A percentile compares a stretch with the other conserved stretches of the same genome.
Evolutionary conservation across 2,329 filamentous ascomycete genomes (phyloP).

Genomic region (Zymoseptoria pseudotritici): DNA sequence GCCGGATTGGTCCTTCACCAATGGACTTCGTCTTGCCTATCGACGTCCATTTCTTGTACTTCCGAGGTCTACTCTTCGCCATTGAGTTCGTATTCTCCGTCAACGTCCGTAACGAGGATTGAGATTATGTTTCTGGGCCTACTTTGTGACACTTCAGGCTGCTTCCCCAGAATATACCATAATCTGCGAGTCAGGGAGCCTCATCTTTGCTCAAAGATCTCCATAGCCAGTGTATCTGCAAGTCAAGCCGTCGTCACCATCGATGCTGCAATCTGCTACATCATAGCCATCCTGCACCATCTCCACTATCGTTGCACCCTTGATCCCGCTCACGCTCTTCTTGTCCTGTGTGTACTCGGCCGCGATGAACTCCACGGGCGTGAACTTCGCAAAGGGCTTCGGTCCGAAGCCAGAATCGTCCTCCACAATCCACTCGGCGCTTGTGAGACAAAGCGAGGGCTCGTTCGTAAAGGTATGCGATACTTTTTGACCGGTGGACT

Average conservation of each 20-base stretch:
- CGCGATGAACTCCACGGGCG: conserved; percentile 40
- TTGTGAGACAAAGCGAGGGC: neutral
- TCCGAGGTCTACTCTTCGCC: too few relatives aligned
- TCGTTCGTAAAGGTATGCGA: neutral
- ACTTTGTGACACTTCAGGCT: too few relatives aligned
- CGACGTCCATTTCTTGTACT: too few relatives aligned
- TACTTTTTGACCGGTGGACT: neutral
- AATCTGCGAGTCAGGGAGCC: too few relatives aligned
- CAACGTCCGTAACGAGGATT: too few relatives aligned
- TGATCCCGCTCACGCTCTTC: conserved; percentile 17
- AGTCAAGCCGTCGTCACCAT: neutral
- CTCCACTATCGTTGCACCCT: conserved; percentile 39
- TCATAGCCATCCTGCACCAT: conserved; percentile 35
- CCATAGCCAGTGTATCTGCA: neutral
- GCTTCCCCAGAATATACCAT: too few relatives aligned
- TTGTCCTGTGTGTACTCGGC: conserved; percentile 23
- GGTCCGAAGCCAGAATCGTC: conserved; percentile 18
- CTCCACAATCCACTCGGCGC: neutral
- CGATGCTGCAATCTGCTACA: conserved; percentile 6
- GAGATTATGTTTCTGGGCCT: too few relatives aligned
- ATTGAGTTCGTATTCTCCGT: too few relatives aligned
- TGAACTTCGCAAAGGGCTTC: conserved; percentile 44
- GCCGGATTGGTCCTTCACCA: too few relatives aligned
- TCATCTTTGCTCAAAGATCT: too few relatives aligned
- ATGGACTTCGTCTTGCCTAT: too few relatives aligned